Conservation (phyloP, 805 yeast species). For the Cyberlindnera amylophila region DNA sequence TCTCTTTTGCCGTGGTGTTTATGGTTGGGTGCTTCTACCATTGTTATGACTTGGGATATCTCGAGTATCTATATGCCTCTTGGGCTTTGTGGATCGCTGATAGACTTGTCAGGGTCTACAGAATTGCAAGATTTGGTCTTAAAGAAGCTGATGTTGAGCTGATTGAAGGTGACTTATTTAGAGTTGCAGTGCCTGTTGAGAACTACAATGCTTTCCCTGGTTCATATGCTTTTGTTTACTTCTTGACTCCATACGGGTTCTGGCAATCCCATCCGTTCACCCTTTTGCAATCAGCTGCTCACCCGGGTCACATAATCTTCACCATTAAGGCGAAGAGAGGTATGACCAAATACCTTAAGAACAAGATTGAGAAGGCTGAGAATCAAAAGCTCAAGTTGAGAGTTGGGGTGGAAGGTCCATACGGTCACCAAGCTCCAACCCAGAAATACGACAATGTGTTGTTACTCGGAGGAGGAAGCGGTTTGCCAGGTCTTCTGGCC, state of each 20-base stretch:
- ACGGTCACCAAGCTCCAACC: constrained; percentile 44
- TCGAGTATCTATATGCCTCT: constrained; percentile 42
- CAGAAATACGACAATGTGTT: constrained; percentile 36
- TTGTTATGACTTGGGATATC: constrained; percentile 47
- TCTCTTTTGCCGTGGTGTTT: constrained; percentile 49
- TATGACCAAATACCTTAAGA: constrained; percentile 42
- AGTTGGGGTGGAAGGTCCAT: constrained; percentile 59
- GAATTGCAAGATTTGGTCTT: constrained; percentile 28
- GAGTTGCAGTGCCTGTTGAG: constrained; percentile 41
- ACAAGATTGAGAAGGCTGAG: constrained; percentile 28
- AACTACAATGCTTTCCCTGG: constrained; percentile 53
- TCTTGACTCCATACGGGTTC: constrained; percentile 46
- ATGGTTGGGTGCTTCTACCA: constrained; percentile 58
- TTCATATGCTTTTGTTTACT: constrained; percentile 52
- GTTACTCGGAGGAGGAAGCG: constrained; percentile 49
- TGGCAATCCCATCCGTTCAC: constrained; percentile 81
- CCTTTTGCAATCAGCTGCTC: constrained; percentile 38
- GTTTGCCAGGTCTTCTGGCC: constrained; percentile 48
- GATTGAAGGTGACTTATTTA: constrained; percentile 42
- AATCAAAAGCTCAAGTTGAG: constrained; percentile 29
- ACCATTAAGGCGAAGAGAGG: constrained; percentile 56
- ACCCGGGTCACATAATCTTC: constrained; percentile 37
- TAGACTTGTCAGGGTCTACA: constrained; percentile 42
- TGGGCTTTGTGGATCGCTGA: constrained; percentile 32
- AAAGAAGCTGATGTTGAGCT: constrained; percentile 20